Base-by-base conservation (phyloP, 164 flowering plant genomes). In the Stephania yunnanensis region DNA sequence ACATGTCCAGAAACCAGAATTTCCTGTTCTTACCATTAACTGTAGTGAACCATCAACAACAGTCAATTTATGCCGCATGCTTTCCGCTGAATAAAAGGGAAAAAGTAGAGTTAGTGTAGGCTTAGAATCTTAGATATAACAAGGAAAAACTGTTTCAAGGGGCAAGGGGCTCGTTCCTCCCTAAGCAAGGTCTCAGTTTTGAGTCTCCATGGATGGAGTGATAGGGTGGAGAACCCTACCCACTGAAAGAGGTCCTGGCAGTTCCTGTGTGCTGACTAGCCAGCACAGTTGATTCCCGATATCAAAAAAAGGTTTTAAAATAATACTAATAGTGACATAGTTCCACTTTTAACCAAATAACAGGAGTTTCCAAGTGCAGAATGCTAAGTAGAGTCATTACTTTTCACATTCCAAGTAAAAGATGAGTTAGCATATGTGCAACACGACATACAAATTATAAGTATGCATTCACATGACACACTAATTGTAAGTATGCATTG, bases 21-120 rank as follows among this genome's bases (percentile, higher is more conserved):
- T 22, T 29, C 46, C 7, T 46, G n/a, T n/a, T 70, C 22, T 82
- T 89, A 95, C 98, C 94, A 89, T 71, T 68, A 76, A 82, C 79
- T 90, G 92, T 77, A 95, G 83, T 8, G 87, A 82, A 81, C 81
- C 83, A 78, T 90, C 94, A 10, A 81, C 83, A 78, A 44, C 77
- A 69, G 73, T 76, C 84, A 89, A 72, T 90, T 89, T 93, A 86
- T 91, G 91, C 69, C 84, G 83, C 48, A 92, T 71, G 53, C 87
- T 85, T 85, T 92, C 94, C 81, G 78, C 99, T 95, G 91, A 75
- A 76, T 17, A 42, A 68, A 13, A 78, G 79, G 52, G 69, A 68
- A 69, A 78, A 29, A 71, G 44, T 73, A 55, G 31, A 63, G 19
- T 58, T 58, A 63, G 15, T 13, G 8, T 70, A 70, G 66, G 7